phyloP scores from a whole-genome alignment of 495 filamentous ascomycete genomes.

The Penicillium silybi region DNA sequence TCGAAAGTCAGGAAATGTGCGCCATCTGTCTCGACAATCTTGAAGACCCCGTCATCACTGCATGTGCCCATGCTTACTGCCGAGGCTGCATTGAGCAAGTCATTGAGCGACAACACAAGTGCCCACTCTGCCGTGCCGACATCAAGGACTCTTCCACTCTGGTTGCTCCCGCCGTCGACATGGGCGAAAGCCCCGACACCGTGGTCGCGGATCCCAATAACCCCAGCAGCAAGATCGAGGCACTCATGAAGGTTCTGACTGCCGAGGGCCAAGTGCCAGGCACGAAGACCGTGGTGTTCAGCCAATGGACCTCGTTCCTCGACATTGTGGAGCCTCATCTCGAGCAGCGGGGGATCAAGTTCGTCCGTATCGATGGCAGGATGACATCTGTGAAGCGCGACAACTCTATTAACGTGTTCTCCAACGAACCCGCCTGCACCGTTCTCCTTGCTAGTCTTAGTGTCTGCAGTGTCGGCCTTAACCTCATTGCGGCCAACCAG shows the following conservation, averaged over 20 bases:
- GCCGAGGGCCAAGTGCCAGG: conserved; percentile 62
- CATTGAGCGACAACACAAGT: conserved; percentile 76
- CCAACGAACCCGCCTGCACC: conserved; percentile 61
- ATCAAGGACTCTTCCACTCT: conserved; percentile 55
- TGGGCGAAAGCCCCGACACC: conserved; percentile 46
- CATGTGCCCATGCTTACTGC: conserved; percentile 83
- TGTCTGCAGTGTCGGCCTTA: conserved; percentile 84
- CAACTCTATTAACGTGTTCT: conserved; percentile 61
- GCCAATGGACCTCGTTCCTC: conserved; percentile 90
- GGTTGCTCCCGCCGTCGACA: conserved; percentile 59
- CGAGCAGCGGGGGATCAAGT: conserved; percentile 54
- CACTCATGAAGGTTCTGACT: conserved; percentile 71
- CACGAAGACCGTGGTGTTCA: conserved; percentile 87
- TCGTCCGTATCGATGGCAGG: conserved; percentile 77
- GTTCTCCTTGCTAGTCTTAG: conserved; percentile 80
- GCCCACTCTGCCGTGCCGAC: conserved; percentile 81
- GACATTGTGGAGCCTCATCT: conserved; percentile 73
- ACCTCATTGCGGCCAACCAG: conserved; percentile 83
- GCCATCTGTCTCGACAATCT: conserved; percentile 76
- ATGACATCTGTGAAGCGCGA: conserved; percentile 69
- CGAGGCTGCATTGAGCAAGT: conserved; percentile 71
- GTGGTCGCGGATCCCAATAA: conserved; percentile 56
- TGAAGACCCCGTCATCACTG: conserved; percentile 76
- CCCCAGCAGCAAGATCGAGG: conserved; percentile 80
- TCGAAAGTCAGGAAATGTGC: conserved; percentile 81